Base-by-base conservation (phyloP, 768 basidiomycete genomes). In the Tephrocybe sp. region DNA sequence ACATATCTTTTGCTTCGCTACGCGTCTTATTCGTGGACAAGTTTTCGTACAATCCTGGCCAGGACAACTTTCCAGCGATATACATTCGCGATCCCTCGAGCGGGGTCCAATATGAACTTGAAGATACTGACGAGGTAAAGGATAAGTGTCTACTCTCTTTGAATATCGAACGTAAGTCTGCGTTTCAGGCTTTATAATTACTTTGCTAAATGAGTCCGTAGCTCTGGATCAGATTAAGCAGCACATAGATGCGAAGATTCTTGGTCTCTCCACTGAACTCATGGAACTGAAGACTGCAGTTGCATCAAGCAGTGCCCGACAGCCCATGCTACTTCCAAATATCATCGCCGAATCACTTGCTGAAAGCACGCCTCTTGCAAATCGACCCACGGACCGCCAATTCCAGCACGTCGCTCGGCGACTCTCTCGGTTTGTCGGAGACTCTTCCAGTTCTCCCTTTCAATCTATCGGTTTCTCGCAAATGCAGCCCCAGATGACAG, bases 161-260 rank as follows among this genome's bases (percentile, higher is more conserved):
- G 42, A 97, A 98, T 59, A 94, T 99, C 53, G 96, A 98, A 79
- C 91, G 96, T 98, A 69, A 70, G 95, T 43, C 14, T 38, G 24
- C 17, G 15, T 20, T 10, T 38, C 38, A 40, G 9, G 12, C 17
- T 20, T 36, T 4, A n/a, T 28, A 15, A 23, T 14, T 15, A 42
- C 8, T 23, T 38, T 23, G 28, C 39, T 53, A 47, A 28, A 26
- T 9, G 15, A 12, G 15, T 3, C 24, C 51, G 17, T 60, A 99
- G 96, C 93, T 20, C 85, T 98, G 48, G 95, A 99, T 69, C 96
- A 98, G 66, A 96, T 99, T 68, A 98, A 96, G 66, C 93, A 98
- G 63, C 96, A 99, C 65, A 95, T 99, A 58, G 96, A 99, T 62
- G 62, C 83, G 2, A 94, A 96, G 61, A 95, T 99, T 55, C 85